phyloP scores from a whole-genome alignment of 352 stramenopile species.

The Globisporangium parvum region DNA sequence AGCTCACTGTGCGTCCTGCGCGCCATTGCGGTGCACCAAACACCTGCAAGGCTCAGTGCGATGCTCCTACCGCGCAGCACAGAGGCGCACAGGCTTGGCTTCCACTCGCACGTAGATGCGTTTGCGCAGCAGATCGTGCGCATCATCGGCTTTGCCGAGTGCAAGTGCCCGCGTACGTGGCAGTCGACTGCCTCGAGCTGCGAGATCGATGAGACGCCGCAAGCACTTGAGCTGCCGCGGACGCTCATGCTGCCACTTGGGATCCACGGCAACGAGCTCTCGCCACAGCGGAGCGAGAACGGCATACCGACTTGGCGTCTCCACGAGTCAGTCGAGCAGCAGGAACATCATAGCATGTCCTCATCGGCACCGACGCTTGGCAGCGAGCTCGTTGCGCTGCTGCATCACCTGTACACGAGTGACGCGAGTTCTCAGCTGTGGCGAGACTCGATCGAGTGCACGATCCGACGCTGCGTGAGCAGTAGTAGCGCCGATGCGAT shows the following conservation, averaged over 20 bases:
- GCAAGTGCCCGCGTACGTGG: constrained; percentile 16
- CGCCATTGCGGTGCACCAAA: constrained; percentile 28
- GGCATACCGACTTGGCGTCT: constrained; percentile 5
- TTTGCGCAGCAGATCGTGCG: constrained; percentile 46
- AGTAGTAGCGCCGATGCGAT: not conserved
- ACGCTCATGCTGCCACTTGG: constrained; percentile 21
- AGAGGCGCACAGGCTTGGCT: constrained; percentile 9
- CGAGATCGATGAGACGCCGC: not conserved
- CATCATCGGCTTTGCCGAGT: constrained; percentile 37
- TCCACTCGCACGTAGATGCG: constrained; percentile 18
- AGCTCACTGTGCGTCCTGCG: constrained; percentile 49
- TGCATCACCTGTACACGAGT: constrained; percentile 5
- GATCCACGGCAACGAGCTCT: constrained; percentile 29
- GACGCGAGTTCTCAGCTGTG: not conserved
- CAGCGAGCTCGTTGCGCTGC: constrained; percentile 10
- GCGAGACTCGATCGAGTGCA: constrained; percentile 9
- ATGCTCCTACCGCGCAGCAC: constrained; percentile 12
- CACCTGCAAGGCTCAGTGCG: constrained; percentile 18
- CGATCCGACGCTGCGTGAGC: not conserved
- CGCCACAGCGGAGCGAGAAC: constrained; percentile 4
- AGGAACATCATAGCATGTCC: not conserved
- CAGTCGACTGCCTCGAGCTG: not conserved
- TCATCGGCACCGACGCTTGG: not conserved
- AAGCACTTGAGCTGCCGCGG: constrained; percentile 14
- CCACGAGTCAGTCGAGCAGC: constrained; percentile 1